These are phyloP conservation scores for Dictyostelium capitatum DNA, from an alignment of 78 protist genomes.

Conservation along the genomic window DNA sequence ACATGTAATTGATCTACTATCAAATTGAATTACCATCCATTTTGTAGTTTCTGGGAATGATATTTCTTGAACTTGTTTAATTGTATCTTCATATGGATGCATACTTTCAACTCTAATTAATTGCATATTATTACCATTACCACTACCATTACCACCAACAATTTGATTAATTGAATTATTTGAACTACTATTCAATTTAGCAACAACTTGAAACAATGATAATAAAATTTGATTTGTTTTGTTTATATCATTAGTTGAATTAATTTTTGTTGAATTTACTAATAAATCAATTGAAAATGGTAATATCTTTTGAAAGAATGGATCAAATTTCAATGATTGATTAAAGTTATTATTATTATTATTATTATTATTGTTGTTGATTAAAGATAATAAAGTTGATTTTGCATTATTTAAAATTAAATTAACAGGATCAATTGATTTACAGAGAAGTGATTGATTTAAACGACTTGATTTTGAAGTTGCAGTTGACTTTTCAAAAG, in stretches of 20 bases:
- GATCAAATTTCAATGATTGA: not conserved
- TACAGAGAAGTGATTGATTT: not conserved
- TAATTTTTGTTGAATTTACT: not conserved
- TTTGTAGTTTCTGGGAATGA: slow-evolving; percentile 34
- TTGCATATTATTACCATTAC: not conserved
- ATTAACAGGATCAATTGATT: not conserved
- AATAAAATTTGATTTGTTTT: not conserved
- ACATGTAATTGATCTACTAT: slow-evolving; percentile 18
- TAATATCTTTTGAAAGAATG: slow-evolving; percentile 23
- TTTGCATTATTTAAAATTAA: not conserved
- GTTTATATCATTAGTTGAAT: not conserved
- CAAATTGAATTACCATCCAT: slow-evolving; percentile 73
- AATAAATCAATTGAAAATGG: slow-evolving; percentile 23
- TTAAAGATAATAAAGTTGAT: not conserved
- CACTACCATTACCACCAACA: not conserved
- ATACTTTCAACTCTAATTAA: slow-evolving; percentile 29
- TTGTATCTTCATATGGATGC: slow-evolving; percentile 65
- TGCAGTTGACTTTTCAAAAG: not conserved
- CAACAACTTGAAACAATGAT: not conserved
- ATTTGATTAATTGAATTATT: not conserved
- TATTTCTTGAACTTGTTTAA: slow-evolving; percentile 34
- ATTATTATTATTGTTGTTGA: too few species aligned
- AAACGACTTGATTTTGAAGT: not conserved
- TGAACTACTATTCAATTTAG: not conserved
- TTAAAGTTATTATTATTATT: not conserved